phyloP scores from a whole-genome alignment of 2,329 filamentous ascomycete genomes.

The Xylariaceae sp. region DNA sequence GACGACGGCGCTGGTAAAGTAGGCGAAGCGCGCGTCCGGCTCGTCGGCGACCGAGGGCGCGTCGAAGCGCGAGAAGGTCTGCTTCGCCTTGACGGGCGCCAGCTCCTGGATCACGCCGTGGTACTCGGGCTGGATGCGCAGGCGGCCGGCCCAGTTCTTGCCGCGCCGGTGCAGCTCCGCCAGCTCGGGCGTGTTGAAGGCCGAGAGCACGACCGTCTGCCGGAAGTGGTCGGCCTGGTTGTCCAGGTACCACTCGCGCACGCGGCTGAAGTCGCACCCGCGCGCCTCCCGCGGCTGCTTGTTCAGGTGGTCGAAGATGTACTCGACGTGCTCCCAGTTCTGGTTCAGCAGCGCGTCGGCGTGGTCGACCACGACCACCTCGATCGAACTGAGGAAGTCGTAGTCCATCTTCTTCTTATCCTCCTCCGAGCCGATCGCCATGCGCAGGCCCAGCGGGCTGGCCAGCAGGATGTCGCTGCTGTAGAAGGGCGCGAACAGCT shows the following conservation, averaged over 20 bases:
- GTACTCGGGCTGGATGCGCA: conserved; percentile 67
- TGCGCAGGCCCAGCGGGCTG: conserved; percentile 81
- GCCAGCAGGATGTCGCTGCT: conserved; percentile 92
- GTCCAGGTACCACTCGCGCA: conserved; percentile 90
- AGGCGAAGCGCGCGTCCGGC: conserved; percentile 83
- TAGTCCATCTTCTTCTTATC: conserved; percentile 63
- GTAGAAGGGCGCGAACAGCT: conserved; percentile 93
- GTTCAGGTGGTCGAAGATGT: conserved; percentile 88
- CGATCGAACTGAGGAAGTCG: conserved; percentile 91
- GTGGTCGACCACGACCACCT: conserved; percentile 85
- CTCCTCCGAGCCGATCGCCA: conserved; percentile 78
- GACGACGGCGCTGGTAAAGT: conserved; percentile 78
- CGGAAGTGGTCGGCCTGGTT: conserved; percentile 73
- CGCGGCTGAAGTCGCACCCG: conserved; percentile 87
- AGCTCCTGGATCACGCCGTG: conserved; percentile 68
- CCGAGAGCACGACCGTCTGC: conserved; percentile 76
- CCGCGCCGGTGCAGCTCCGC: conserved; percentile 74
- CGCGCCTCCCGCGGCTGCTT: conserved; percentile 83
- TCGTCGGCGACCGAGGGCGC: conserved; percentile 64
- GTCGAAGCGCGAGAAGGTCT: conserved; percentile 87
- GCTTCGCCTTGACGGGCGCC: conserved; percentile 60
- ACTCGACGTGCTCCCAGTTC: conserved; percentile 95
- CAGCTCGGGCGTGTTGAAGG: conserved; percentile 84
- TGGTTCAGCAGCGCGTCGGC: conserved; percentile 93
- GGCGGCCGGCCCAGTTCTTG: conserved; percentile 74